Evolutionary conservation across 257 asterid genomes (phyloP), one percentile per base, ranked within the genome.

Genomic region (Marsdenia floribunda): DNA sequence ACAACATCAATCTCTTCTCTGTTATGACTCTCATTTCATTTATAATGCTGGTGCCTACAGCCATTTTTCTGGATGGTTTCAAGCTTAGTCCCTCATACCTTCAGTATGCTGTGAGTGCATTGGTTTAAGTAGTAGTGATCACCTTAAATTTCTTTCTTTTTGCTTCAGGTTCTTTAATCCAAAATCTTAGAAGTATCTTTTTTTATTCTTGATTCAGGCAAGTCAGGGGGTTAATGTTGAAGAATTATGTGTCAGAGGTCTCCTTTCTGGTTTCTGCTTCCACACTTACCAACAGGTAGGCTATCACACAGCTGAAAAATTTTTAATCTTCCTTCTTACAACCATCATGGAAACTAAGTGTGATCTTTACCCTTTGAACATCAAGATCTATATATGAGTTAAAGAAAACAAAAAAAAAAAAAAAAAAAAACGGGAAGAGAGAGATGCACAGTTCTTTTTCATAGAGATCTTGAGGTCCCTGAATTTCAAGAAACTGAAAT

Each of bases 271-370:
- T 67, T 78, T 93, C 75, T 91, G 97, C 89, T 89, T 93, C 86
- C 98, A 93, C 77, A 64, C 85, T 59, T 90, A 89, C 86, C 98
- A 93, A 79, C 98, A 93, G 89, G 98, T 91, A 71, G 73, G 67
- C 33, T 57, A 68, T 29, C 33, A 29, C 33, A 29, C 33, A 29
- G 33, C 33, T 29, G 33, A 29, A 29, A 29, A 0, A 0, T 29
- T 29, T 29, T 29, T 29, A 29, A 29, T 59, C 29, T 54, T 5
- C 16, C n/a, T 19, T 3, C 47, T 42, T 42, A 42, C 47, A 42
- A 42, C 47, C 9, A 42, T 42, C 9, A 42, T 42, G 8, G 47
- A 5, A 42, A 4, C 3, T 42, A 42, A 42, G 47, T 8, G 47
- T 4, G 9, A 42, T 42, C 9, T 42, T 42, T 42, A 42, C 4